Conservation (phyloP, 495 filamentous ascomycete species). For the Xylaria acuta region DNA sequence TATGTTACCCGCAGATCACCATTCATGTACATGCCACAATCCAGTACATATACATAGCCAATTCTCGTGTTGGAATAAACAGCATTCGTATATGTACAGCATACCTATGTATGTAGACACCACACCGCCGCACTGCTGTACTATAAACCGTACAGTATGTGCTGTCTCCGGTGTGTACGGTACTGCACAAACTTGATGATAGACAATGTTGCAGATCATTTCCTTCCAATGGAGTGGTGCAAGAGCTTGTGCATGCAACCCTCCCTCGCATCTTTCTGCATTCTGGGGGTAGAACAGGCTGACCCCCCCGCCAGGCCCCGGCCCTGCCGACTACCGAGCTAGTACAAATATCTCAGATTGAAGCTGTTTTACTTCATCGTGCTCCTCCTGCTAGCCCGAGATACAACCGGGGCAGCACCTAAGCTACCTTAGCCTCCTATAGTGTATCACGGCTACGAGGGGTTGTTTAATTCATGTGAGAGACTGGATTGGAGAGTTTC, state of each 20-base stretch:
- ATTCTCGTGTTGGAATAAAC: too few species aligned
- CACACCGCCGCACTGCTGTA: too few species aligned
- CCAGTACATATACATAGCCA: background rate
- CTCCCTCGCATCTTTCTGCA: background rate
- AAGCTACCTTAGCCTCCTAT: background rate
- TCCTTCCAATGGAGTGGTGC: background rate
- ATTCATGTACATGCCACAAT: background rate
- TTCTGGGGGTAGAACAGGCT: conserved; percentile 11
- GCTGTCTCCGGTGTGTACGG: too few species aligned
- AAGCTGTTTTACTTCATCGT: background rate
- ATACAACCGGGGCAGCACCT: background rate
- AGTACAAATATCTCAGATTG: background rate
- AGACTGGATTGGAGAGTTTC: background rate
- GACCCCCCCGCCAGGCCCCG: background rate
- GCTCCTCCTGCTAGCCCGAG: background rate
- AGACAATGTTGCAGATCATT: background rate
- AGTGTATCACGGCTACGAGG: background rate
- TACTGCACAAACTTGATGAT: background rate
- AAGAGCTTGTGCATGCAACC: background rate
- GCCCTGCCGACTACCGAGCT: conserved; percentile 15
- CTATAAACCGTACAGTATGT: too few species aligned
- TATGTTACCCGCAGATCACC: background rate
- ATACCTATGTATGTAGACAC: too few species aligned
- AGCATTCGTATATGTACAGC: too few species aligned
- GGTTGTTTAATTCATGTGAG: background rate